These are phyloP conservation scores for Suillus tomentosus DNA, from an alignment of 768 basidiomycete genomes.

Conservation along the genomic window DNA sequence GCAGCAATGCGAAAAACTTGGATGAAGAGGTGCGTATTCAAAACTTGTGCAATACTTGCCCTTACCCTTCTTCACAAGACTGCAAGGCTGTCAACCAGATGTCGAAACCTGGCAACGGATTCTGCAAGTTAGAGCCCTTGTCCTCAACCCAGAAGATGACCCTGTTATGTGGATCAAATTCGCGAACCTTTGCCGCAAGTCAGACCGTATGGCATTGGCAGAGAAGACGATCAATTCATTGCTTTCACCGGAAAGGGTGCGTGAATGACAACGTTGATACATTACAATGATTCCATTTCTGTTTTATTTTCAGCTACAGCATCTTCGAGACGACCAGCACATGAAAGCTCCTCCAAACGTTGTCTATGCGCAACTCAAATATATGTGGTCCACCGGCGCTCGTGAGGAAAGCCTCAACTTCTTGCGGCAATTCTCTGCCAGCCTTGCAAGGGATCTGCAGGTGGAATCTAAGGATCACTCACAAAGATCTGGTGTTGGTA, in stretches of 20 bases:
- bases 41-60: not conserved
- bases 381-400: constrained; percentile 88
- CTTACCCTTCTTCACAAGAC: constrained; percentile 41
- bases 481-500: constrained; percentile 53
- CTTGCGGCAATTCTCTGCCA: constrained; percentile 80
- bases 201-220: constrained; percentile 90
- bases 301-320: constrained; percentile 37
- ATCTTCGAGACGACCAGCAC: constrained; percentile 51
- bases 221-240: constrained; percentile 97
- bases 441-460: constrained; percentile 73
- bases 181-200: constrained; percentile 95
- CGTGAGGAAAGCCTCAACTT: constrained; percentile 79
- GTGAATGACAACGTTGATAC: constrained; percentile 17
- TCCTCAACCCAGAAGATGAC: constrained; percentile 91
- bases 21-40: constrained; percentile 80
- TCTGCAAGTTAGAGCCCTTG: constrained; percentile 91
- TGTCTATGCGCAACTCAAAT: constrained; percentile 94
- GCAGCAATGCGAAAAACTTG: constrained; percentile 90
- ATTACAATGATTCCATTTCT: not conserved
- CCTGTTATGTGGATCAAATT: constrained; percentile 99
- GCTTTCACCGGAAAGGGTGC: constrained; percentile 69
- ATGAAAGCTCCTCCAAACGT: constrained; percentile 90
- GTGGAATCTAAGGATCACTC: constrained; percentile 53
- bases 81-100: constrained; percentile 96
- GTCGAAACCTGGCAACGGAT: constrained; percentile 99